Base-by-base conservation (phyloP, 2,329 filamentous ascomycete genomes). In the Aspergillus melleus region DNA sequence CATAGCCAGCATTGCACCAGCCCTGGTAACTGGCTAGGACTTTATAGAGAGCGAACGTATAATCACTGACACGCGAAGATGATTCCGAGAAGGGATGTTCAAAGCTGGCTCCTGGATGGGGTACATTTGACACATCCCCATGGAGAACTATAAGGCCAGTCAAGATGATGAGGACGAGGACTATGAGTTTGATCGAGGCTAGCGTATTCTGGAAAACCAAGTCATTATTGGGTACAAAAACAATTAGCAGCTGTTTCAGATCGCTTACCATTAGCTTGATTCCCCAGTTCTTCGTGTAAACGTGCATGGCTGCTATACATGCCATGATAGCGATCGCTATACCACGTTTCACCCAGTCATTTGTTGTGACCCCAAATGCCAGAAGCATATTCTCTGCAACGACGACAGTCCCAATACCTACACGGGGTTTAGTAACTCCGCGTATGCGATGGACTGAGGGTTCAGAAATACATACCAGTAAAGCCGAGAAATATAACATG, bases 361-460 rank as follows among this genome's bases (percentile, higher is more conserved):
- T 82, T 24, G 88, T 84, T 64, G 89, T 83, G 22, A 86, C 80
- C 12, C 85, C 77, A 11, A 87, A 84, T 9, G 88, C 88, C 68
- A 88, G 81, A 2, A 90, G 80, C 58, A 90, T 86, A 73, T 90
- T 90, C 70, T 89, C 86, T 61, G 87, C 87, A 64, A 90, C 90
- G 44, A 90, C 82, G 63, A 90, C 85, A 0, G 84, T 88, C 73
- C 90, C 90, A 14, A 84, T 84, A 6, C 84, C 66, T 64, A 29
- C 10, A 16, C 29, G 5, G 12, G 9, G 5, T 1, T 6, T 5
- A 20, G 19, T 52, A n/a, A 56, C 29, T 10, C 51, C 10, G 10
- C 6, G 4, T 16, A 2, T 14, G 12, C 9, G 12, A 22, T 10
- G 6, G 6, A 4, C 1, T 4, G 11, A 4, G 49, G 2, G 57